phyloP scores from a whole-genome alignment of 257 asterid species.

The Cinchona pubescens region DNA sequence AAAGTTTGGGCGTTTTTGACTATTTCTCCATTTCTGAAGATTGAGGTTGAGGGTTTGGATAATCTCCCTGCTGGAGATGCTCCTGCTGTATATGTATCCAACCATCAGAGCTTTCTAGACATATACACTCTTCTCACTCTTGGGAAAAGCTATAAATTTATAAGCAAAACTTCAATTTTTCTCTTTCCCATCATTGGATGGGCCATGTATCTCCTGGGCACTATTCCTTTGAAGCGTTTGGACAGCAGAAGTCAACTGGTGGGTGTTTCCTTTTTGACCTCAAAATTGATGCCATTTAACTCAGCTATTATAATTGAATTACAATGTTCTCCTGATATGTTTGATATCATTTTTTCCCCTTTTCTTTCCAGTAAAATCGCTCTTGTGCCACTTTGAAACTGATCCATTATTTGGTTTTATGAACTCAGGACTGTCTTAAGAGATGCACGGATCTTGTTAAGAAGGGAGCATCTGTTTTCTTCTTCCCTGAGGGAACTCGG shows the following conservation, averaged over 20 bases:
- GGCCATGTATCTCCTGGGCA: constrained; percentile 94
- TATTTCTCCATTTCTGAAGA: constrained; percentile 68
- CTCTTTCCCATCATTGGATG: constrained; percentile 90
- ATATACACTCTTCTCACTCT: constrained; percentile 86
- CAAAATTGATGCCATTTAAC: constrained; percentile 1
- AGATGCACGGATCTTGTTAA: constrained; percentile 73
- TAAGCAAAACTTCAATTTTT: constrained; percentile 91
- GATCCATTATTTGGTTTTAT: constrained; percentile 14
- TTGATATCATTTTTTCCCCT: background rate
- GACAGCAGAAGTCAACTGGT: constrained; percentile 96
- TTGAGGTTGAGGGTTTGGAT: constrained; percentile 74
- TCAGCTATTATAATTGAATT: constrained; percentile 11
- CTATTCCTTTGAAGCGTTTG: constrained; percentile 89
- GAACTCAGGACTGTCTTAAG: constrained; percentile 77
- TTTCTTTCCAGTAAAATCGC: background rate
- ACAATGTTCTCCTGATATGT: background rate
- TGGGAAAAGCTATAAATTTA: constrained; percentile 88
- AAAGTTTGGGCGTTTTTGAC: constrained; percentile 69
- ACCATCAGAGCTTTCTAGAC: constrained; percentile 96
- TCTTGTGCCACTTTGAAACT: constrained; percentile 8
- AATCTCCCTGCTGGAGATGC: constrained; percentile 69
- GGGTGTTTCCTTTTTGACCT: constrained; percentile 19
- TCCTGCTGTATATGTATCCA: constrained; percentile 91
- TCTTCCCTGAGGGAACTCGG: constrained; percentile 98
- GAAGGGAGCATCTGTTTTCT: constrained; percentile 90